These are phyloP conservation scores for Cercospora canescens DNA, from an alignment of 2,329 filamentous ascomycete species.

Conservation along the genomic window DNA sequence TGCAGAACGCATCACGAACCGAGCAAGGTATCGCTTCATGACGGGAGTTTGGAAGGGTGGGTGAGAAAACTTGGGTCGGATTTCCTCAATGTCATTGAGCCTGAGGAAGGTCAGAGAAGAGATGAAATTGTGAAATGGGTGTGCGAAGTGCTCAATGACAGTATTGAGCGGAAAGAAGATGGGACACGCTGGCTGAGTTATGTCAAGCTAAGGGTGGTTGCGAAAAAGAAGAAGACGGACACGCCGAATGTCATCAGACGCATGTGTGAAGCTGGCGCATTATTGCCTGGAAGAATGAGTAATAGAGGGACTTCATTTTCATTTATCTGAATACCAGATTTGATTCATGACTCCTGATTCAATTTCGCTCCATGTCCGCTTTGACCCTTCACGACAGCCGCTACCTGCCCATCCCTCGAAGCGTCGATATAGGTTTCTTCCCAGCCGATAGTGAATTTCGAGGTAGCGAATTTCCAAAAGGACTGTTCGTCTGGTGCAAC, in stretches of 20 bases:
- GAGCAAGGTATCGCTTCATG: conserved; percentile 51
- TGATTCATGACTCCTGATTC: background rate
- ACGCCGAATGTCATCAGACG: background rate
- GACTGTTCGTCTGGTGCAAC: conserved; percentile 19
- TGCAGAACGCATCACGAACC: conserved; percentile 65
- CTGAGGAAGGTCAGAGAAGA: conserved; percentile 48
- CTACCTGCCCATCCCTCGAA: background rate
- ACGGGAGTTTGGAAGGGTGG: conserved; percentile 61
- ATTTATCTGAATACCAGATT: background rate
- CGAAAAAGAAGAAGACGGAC: conserved; percentile 29
- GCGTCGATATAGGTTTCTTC: conserved; percentile 15
- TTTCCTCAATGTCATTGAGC: conserved; percentile 49
- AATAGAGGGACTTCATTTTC: conserved; percentile 1
- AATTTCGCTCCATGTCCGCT: background rate
- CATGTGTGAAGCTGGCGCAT: conserved; percentile 3
- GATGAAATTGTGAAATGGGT: conserved; percentile 58
- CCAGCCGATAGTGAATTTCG: conserved; percentile 18
- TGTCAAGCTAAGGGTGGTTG: conserved; percentile 46
- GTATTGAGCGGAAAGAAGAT: conserved; percentile 57
- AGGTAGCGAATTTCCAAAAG: conserved; percentile 16
- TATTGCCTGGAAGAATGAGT: conserved; percentile 8
- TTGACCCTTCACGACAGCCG: background rate
- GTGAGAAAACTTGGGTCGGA: conserved; percentile 61
- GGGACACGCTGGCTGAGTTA: conserved; percentile 53
- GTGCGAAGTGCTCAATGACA: conserved; percentile 55